Conservation (phyloP, 1,284 basidiomycete genomes). For the Boletus sp. region DNA sequence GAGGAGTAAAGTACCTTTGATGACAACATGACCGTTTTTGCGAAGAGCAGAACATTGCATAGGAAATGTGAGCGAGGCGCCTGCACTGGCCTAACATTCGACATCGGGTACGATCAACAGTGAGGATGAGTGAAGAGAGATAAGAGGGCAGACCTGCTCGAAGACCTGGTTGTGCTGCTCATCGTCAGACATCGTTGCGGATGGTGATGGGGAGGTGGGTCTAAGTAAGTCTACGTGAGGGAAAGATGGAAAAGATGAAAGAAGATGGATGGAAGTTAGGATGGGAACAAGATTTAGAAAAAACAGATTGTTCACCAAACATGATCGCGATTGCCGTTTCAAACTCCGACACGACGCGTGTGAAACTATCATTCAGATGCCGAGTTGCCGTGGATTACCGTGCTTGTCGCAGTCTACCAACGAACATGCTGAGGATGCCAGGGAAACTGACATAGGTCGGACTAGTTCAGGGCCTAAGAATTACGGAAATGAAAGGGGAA, state of each 20-base stretch:
- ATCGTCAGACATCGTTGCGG: slow-evolving; percentile 79
- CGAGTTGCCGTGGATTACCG: slow-evolving; percentile 7
- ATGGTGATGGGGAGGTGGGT: slow-evolving; percentile 17
- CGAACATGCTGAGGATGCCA: background rate
- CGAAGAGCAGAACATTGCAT: slow-evolving; percentile 99
- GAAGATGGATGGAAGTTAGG: slow-evolving; percentile 19
- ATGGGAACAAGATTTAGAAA: slow-evolving; percentile 31
- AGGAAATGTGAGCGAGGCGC: slow-evolving; percentile 87
- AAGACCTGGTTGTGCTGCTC: slow-evolving; percentile 94
- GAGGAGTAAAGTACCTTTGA: slow-evolving; percentile 64
- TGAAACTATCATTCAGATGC: background rate
- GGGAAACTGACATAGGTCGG: background rate
- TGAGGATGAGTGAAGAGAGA: slow-evolving; percentile 15
- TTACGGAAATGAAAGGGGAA: background rate
- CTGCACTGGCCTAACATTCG: slow-evolving; percentile 60
- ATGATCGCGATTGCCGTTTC: slow-evolving; percentile 32
- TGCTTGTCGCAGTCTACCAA: background rate
- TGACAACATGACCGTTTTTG: slow-evolving; percentile 95
- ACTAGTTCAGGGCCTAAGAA: background rate
- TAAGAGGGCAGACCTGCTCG: slow-evolving; percentile 57
- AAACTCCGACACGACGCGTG: slow-evolving; percentile 42
- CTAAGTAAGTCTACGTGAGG: slow-evolving; percentile 23
- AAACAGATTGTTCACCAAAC: slow-evolving; percentile 29
- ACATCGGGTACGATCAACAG: slow-evolving; percentile 22
- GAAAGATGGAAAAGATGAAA: slow-evolving; percentile 20